phyloP scores from a whole-genome alignment of 352 stramenopile genomes.

The Pythium sukuiense region DNA sequence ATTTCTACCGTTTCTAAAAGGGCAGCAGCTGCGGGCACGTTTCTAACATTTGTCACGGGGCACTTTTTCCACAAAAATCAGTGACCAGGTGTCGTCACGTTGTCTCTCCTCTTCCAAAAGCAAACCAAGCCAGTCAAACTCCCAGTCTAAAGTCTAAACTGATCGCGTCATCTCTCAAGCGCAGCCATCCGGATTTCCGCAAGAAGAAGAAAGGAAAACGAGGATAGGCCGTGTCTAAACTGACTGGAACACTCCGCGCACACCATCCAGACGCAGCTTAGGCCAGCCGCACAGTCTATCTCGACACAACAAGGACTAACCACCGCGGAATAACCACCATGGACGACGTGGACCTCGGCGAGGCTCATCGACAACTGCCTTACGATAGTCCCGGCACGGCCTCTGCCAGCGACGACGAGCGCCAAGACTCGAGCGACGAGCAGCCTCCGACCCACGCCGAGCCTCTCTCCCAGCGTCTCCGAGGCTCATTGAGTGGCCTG shows the following conservation, averaged over 20 bases:
- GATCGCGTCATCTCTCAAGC: not conserved
- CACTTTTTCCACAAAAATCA: constrained; percentile 4
- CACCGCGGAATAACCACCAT: constrained; percentile 8
- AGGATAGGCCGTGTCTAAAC: not conserved
- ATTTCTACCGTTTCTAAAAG: constrained; percentile 4
- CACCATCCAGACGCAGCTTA: not conserved
- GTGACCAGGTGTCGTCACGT: constrained; percentile 2
- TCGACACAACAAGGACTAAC: not conserved
- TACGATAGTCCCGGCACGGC: constrained; percentile 14
- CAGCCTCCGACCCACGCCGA: not conserved
- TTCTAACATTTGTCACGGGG: constrained; percentile 1
- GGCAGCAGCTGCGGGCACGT: not conserved
- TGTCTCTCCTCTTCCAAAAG: not conserved
- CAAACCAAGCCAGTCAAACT: not conserved
- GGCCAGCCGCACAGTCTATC: not conserved
- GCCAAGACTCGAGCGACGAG: not conserved
- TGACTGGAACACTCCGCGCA: not conserved
- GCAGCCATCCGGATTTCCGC: not conserved
- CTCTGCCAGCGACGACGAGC: constrained; percentile 17
- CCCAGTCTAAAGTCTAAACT: not conserved
- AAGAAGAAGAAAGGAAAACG: not conserved
- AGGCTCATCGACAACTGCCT: not conserved
- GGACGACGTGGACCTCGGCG: constrained; percentile 28
- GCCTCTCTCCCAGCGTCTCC: constrained; percentile 23
- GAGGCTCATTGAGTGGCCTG: constrained; percentile 16